A percentile compares a stretch with the other conserved stretches of the same genome.
Conservation (phyloP, 805 yeast species). For the Kodamaea neixiangensis region DNA sequence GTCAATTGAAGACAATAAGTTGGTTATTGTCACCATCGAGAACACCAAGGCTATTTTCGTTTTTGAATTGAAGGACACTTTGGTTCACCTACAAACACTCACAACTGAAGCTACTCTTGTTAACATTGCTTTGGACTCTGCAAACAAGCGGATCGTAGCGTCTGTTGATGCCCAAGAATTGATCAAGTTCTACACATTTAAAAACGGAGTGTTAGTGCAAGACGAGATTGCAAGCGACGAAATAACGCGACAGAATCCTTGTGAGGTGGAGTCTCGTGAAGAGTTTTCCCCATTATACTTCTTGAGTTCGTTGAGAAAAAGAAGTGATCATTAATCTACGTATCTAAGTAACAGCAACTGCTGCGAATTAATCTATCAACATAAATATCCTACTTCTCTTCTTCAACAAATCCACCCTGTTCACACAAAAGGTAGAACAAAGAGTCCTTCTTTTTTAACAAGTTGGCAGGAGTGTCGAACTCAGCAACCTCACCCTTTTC, state of each 20-base stretch:
- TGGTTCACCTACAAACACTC: constrained; percentile 34
- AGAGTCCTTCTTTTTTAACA: constrained; percentile 66
- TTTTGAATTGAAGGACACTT: constrained; percentile 31
- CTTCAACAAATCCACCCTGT: constrained; percentile 66
- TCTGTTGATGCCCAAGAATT: constrained; percentile 37
- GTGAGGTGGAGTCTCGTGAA: constrained; percentile 34
- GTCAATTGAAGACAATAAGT: constrained; percentile 28
- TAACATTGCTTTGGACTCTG: constrained; percentile 25
- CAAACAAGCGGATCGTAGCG: constrained; percentile 22
- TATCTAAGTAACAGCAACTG: background rate
- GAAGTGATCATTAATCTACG: constrained; percentile 55
- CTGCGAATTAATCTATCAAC: constrained; percentile 1
- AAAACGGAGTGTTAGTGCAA: constrained; percentile 20
- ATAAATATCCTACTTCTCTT: constrained; percentile 1
- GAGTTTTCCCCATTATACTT: constrained; percentile 53
- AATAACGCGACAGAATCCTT: constrained; percentile 21
- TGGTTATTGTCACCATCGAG: constrained; percentile 51
- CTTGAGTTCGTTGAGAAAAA: constrained; percentile 53
- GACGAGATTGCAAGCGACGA: constrained; percentile 10
- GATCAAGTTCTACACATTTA: constrained; percentile 22
- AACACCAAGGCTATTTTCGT: constrained; percentile 49
- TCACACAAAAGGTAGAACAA: constrained; percentile 79
- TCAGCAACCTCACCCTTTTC: constrained; percentile 77
- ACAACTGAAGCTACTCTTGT: constrained; percentile 25
- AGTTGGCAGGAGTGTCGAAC: constrained; percentile 68